Evolutionary conservation across 225 moss, liverwort and hornwort species (phyloP), one percentile per base, ranked within the genome.

Genomic region (Ulota crispa): DNA sequence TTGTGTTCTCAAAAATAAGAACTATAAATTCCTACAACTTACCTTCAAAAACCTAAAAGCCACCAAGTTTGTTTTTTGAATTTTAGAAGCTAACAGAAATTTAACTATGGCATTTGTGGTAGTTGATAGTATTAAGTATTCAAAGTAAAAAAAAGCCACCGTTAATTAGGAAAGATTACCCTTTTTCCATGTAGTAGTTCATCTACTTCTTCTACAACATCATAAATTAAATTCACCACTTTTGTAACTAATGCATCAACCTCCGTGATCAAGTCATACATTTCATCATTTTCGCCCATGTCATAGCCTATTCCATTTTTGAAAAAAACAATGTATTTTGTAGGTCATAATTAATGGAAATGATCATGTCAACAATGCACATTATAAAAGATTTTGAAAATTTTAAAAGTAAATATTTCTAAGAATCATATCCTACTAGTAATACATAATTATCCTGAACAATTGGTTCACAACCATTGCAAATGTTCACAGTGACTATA

Each of bases 181-280:
- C 78, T 80, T 43, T 79, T 76, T 3, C 78, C 76, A 72, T 87
- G 65, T 68, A 87, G 72, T 32, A 89, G 5, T 21, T 39, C 6
- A 81, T 89, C 83, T 23, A 91, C 69, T 79, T 89, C 89, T 31
- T 83, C 26, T 1, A 87, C 89, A 56, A 87, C 83, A 7, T 83
- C 81, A 8, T 71, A 0, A 47, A 83, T 79, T 75, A 89, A 69
- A n/a, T 80, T 63, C 37, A 91, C 76, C 1, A 80, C 86, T 79
- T 8, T 89, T 19, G 83, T 64, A 8, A 89, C 83, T 36, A 91
- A 79, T 16, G 76, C 81, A 76, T 91, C 87, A 34, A 89, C 67
- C 31, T 89, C 89, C 37, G 13, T 80, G 18, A 91, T 87, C 4
- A 89, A 70, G 19, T 86, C 57, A 37, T 83, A 83, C 3, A 87